Evolutionary conservation across 228 moss, liverwort and hornwort genomes (phyloP).

Genomic region (Sphagnum fallax): DNA sequence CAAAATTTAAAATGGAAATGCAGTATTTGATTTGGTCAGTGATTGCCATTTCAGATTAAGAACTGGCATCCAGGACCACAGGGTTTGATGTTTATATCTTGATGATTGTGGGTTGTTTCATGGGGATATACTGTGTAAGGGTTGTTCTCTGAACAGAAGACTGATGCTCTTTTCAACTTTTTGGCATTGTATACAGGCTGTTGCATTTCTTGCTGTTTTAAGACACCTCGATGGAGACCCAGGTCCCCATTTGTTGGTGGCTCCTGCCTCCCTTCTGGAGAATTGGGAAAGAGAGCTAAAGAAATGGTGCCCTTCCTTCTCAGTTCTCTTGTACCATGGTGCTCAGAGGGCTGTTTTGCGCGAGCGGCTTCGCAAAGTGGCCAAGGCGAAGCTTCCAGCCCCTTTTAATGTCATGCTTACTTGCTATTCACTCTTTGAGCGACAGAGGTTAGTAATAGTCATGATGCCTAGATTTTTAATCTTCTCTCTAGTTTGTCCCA

Average conservation of each 20-base stretch:
- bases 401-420: conserved; percentile 98
- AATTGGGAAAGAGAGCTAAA: conserved; percentile 96
- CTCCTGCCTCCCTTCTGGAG: conserved; percentile 88
- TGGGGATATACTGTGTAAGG: no score
- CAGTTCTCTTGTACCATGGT: conserved; percentile 86
- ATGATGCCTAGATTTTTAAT: not conserved
- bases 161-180: no score
- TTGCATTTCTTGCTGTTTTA: conserved; percentile 80
- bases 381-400: conserved; percentile 54
- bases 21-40: no score
- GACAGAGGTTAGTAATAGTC: conserved; percentile 42
- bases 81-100: no score
- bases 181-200: conserved; percentile 43
- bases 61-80: no score
- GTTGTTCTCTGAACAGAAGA: no score
- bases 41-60: no score
- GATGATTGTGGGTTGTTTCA: no score
- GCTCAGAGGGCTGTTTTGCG: conserved; percentile 66
- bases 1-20: no score
- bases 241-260: conserved; percentile 91
- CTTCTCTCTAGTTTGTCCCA: not conserved
- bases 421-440: conserved; percentile 87
- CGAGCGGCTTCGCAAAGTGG: conserved; percentile 62
- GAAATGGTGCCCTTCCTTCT: conserved; percentile 94
- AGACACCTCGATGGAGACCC: conserved; percentile 82